phyloP scores from a whole-genome alignment of 2,329 filamentous ascomycete genomes.

The Parastagonospora nodorum region DNA sequence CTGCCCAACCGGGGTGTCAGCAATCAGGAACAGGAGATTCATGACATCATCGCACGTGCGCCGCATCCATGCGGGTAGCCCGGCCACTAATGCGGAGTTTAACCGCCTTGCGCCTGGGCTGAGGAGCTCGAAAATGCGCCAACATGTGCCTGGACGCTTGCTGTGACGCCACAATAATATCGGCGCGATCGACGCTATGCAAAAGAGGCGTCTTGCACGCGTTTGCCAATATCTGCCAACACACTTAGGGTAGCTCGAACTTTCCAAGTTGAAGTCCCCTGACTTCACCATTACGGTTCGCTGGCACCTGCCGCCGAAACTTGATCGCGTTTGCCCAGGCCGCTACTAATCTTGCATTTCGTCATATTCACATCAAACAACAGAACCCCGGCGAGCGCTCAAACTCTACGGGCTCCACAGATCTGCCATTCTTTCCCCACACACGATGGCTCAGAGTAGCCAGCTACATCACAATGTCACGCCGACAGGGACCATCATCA shows the following conservation, averaged over 20 bases:
- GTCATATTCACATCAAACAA: too few species aligned
- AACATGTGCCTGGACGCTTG: constrained; percentile 3
- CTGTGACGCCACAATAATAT: constrained; percentile 3
- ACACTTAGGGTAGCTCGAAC: not conserved
- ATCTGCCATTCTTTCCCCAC: not conserved
- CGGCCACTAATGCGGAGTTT: constrained; percentile 3
- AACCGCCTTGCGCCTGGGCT: constrained; percentile 1
- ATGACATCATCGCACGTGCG: constrained; percentile 4
- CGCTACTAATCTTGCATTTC: too few species aligned
- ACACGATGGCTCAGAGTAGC: constrained; percentile 25
- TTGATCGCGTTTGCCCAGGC: not conserved
- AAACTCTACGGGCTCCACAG: not conserved
- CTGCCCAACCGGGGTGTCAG: not conserved
- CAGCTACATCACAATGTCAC: constrained; percentile 13
- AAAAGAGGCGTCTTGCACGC: constrained; percentile 1
- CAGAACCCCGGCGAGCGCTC: not conserved
- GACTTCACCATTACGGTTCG: not conserved
- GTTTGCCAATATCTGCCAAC: not conserved
- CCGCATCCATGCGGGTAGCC: not conserved
- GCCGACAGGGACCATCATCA: constrained; percentile 25
- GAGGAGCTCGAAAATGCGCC: not conserved
- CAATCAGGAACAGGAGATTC: not conserved
- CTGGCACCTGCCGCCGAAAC: constrained; percentile 6
- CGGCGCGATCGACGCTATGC: not conserved
- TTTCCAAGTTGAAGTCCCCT: not conserved